Conservation (phyloP, 208 protist species). For the Sergeia podlipaevii region DNA sequence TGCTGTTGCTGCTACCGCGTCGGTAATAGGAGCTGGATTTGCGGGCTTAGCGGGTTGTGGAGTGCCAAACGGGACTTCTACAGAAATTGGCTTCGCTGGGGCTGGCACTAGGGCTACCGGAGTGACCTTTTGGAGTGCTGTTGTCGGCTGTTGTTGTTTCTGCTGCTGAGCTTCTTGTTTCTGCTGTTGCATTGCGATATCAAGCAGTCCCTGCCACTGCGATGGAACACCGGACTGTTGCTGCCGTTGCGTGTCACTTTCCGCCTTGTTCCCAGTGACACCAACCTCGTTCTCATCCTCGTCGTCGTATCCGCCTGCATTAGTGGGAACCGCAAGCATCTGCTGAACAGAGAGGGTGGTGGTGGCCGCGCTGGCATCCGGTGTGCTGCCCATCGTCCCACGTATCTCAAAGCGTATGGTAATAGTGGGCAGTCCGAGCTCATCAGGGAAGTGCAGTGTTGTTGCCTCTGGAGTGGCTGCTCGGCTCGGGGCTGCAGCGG, state of each 20-base stretch:
- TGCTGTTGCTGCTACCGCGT: too few relatives aligned
- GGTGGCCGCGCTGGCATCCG: constrained; percentile 22
- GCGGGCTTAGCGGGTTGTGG: constrained; percentile 1
- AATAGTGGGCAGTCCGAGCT: constrained; percentile 42
- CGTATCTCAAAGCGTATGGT: constrained; percentile 34
- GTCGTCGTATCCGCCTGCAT: constrained; percentile 8
- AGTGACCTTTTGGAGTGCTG: background rate
- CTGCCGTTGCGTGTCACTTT: background rate
- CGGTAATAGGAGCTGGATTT: too few relatives aligned
- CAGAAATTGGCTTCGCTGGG: background rate
- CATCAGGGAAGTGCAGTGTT: constrained; percentile 66
- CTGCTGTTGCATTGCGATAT: constrained; percentile 25
- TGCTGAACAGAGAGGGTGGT: constrained; percentile 20
- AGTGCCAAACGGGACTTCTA: constrained; percentile 10
- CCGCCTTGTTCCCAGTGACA: background rate
- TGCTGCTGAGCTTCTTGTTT: constrained; percentile 3
- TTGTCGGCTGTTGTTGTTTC: constrained; percentile 12
- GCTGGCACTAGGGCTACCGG: background rate
- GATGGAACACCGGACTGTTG: constrained; percentile 1
- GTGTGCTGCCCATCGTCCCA: constrained; percentile 1
- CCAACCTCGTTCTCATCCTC: constrained; percentile 16
- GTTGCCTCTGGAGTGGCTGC: too few relatives aligned
- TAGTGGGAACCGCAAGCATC: constrained; percentile 44
- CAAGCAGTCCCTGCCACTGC: constrained; percentile 27
- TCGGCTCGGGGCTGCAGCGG: too few relatives aligned